These are phyloP conservation scores for Fagopyrum tataricum DNA, from an alignment of 148 eudicot genomes.

Conservation along the genomic window DNA sequence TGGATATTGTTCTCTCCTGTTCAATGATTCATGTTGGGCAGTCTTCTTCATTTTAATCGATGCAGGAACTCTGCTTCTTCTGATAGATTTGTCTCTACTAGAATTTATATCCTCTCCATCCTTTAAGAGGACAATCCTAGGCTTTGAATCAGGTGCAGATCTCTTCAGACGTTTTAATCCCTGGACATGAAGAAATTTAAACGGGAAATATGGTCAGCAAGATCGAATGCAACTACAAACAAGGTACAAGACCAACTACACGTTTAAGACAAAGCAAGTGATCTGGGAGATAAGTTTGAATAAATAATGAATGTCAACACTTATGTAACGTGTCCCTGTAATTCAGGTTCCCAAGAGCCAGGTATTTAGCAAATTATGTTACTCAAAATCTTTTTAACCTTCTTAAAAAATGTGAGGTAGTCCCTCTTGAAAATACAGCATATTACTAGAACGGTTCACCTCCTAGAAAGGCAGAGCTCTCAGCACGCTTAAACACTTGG, in stretches of 20 bases:
- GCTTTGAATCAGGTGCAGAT: conserved; percentile 31
- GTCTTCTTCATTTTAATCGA: conserved; percentile 47
- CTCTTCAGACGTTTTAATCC: conserved; percentile 64
- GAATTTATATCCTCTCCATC: conserved; percentile 18
- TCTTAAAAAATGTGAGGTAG: too few species aligned
- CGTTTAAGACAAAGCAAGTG: background rate
- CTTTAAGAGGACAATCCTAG: conserved; percentile 22
- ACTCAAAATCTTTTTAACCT: too few species aligned
- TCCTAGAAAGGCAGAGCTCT: background rate
- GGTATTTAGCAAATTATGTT: too few species aligned
- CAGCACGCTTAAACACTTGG: background rate
- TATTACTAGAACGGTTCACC: background rate
- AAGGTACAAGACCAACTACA: conserved; percentile 1
- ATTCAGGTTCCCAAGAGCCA: too few species aligned
- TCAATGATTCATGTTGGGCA: conserved; percentile 22
- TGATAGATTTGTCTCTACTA: conserved; percentile 21
- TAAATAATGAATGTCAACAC: background rate
- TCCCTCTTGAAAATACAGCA: too few species aligned
- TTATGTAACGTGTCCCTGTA: too few species aligned
- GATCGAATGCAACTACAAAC: background rate
- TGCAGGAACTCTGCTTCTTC: conserved; percentile 31
- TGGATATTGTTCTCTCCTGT: conserved; percentile 20
- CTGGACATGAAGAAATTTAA: conserved; percentile 28
- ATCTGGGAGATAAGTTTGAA: background rate
- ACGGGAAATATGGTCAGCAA: too few species aligned